A percentile compares a stretch with the other conserved stretches of the same genome.
Conservation (phyloP, 106 monocot species). For the Alisma plantagoaquatica region DNA sequence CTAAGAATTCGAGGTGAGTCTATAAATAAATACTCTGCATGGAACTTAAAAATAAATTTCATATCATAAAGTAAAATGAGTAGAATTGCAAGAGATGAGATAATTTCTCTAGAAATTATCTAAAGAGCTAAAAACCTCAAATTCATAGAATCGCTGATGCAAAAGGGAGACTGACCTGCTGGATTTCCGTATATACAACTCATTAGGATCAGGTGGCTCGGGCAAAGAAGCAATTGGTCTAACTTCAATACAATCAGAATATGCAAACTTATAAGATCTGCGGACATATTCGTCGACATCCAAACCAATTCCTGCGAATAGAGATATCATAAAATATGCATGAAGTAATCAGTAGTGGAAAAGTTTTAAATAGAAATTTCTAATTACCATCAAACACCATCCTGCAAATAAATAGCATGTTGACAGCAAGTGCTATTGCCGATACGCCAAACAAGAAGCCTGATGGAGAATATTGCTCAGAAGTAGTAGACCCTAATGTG, state of each 20-base stretch:
- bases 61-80: too few relatives aligned
- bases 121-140: too few relatives aligned
- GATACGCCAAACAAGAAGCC: constrained; percentile 98
- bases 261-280: constrained; percentile 89
- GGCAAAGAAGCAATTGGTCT: constrained; percentile 74
- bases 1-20: too few relatives aligned
- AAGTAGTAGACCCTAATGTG: constrained; percentile 63
- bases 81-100: too few relatives aligned
- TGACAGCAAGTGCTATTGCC: constrained; percentile 80
- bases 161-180: constrained; percentile 41
- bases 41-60: too few relatives aligned
- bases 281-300: constrained; percentile 96
- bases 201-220: constrained; percentile 87
- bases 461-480: constrained; percentile 83
- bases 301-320: constrained; percentile 65
- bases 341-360: too few relatives aligned
- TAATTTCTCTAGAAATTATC: too few relatives aligned
- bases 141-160: too few relatives aligned
- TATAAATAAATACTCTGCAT: too few relatives aligned
- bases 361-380: too few relatives aligned
- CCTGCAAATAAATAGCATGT: constrained; percentile 94
- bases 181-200: constrained; percentile 59
- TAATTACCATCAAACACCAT: constrained; percentile 86
- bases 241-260: constrained; percentile 94
- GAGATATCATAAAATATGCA: not conserved